Base-by-base conservation (phyloP, 345 rosid species). In the Gossypium australe region DNA sequence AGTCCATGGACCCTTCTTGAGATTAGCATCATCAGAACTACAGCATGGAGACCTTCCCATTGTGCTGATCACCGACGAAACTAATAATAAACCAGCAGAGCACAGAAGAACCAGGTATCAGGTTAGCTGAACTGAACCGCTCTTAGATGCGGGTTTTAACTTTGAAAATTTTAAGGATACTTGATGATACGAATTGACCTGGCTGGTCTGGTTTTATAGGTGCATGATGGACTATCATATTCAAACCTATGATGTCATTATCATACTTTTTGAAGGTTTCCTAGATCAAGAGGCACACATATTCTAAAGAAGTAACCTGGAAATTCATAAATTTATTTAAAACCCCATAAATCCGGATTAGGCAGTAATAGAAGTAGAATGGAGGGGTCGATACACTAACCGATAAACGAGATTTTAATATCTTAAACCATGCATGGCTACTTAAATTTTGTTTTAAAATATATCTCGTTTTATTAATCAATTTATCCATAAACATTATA, bases 1-100 rank as follows among this genome's bases (percentile, higher is more conserved):
- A 24, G 85, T 80, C 98, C 98, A 93, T 2, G 98, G 97, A 44
- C 97, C 98, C 71, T 85, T 91, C 87, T 86, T 93, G 71, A 89
- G 44, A 13, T 82, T 84, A 48, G 77, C 67, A 59, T 74, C 85
- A 41, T 89, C 90, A 48, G 2, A 11, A 16, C 78, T 76, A 55
- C 86, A 74, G 65, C 86, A 70, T 10, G 87, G 84, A 61, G 89
- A 80, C 75, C 89, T 86, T 73, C 76, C 87, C 89, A 86, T 87
- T 66, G 49, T 11, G 14, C 72, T 9, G 72, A 49, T 5, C 22
- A n/a, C 65, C 0, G 48, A 59, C 41, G 41, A 34, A 34, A 34
- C 41, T 34, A 41, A 20, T 27, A 66, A 63, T 52, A 2, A 74
- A 64, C 18, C 67, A 72, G 73, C 11, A 65, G 48, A 4, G 11